phyloP scores from a whole-genome alignment of 371 early-diverging fungal genomes.

The Umbelopsis sp. region DNA sequence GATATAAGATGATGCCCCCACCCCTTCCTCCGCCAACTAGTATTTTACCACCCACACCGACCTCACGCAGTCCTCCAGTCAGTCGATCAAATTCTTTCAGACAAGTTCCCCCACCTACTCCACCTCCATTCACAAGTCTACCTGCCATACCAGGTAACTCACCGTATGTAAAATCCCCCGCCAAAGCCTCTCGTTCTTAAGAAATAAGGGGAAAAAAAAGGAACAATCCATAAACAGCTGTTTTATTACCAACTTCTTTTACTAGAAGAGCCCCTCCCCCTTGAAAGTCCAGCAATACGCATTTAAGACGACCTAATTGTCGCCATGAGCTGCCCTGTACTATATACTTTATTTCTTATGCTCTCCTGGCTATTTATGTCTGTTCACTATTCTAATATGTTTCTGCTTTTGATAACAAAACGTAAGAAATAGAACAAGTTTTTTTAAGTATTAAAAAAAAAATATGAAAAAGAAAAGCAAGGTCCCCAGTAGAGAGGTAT shows the following conservation, averaged over 20 bases:
- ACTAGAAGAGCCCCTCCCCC: background rate
- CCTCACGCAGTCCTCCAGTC: background rate
- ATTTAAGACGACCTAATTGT: too few relatives aligned
- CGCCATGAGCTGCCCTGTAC: too few relatives aligned
- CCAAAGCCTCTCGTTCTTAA: constrained; percentile 6
- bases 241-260: background rate
- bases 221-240: background rate
- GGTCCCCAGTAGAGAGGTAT: too few relatives aligned
- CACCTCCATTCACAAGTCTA: constrained; percentile 22
- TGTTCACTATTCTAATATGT: constrained; percentile 4
- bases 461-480: background rate
- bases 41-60: constrained; percentile 1
- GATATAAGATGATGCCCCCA: constrained; percentile 22
- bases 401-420: constrained; percentile 9
- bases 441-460: background rate
- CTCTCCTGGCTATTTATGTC: background rate
- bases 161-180: constrained; percentile 9
- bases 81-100: constrained; percentile 1
- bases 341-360: constrained; percentile 4
- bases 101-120: constrained; percentile 29
- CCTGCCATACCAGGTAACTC: background rate
- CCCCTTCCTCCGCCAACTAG: constrained; percentile 30
- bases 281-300: too few relatives aligned
- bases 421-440: constrained; percentile 16
- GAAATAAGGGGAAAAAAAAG: background rate